phyloP scores from a whole-genome alignment of 176 grass and related monocot genomes.

The Tillandsia fasciculata region DNA sequence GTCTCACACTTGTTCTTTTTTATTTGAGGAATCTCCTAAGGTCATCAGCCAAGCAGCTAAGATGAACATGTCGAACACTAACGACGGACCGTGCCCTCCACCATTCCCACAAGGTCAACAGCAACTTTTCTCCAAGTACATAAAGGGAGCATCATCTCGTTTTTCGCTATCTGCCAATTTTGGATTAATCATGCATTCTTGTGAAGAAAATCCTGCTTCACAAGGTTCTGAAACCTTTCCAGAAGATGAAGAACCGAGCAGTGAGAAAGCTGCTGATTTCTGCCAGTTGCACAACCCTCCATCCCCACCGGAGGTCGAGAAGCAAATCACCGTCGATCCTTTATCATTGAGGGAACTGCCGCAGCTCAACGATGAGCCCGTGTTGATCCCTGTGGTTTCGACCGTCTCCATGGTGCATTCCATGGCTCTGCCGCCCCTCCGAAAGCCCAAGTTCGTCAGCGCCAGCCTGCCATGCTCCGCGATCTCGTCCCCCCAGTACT shows the following conservation, averaged over 20 bases:
- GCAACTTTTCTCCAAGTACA: background rate
- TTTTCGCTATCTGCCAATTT: conserved; percentile 7
- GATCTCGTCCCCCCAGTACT: conserved; percentile 5
- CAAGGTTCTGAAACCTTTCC: background rate
- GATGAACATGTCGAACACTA: background rate
- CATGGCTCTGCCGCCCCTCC: background rate
- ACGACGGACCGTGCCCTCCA: conserved; percentile 16
- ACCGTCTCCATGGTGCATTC: conserved; percentile 8
- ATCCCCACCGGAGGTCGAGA: background rate
- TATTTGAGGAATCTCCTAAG: background rate
- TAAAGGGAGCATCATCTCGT: background rate
- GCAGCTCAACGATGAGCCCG: conserved; percentile 42
- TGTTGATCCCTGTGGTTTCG: conserved; percentile 51
- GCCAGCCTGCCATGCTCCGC: conserved; percentile 4
- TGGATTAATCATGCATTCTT: background rate
- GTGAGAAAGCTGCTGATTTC: background rate
- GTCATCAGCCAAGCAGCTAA: background rate
- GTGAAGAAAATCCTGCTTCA: background rate
- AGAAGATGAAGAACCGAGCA: background rate
- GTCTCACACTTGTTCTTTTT: background rate
- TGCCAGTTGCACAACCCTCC: background rate
- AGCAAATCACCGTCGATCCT: background rate
- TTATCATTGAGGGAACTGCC: conserved; percentile 19
- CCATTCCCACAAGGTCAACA: background rate
- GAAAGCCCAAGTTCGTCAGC: conserved; percentile 14